Evolutionary conservation across 176 grass and related monocot genomes (phyloP), one percentile per base, ranked within the genome.

Genomic region (Leersia perrieri): DNA sequence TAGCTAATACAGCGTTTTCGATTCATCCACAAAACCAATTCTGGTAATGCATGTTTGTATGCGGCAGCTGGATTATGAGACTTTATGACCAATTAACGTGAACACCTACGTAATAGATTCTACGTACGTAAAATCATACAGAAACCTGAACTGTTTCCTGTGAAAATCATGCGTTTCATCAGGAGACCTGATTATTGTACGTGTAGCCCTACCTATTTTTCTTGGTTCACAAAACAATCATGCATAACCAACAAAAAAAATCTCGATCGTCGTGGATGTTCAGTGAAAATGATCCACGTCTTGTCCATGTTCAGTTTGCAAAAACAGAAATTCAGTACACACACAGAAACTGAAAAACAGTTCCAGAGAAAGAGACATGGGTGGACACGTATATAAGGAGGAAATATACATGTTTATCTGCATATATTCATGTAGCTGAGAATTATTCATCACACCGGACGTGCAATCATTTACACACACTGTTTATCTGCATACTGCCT

Each of bases 1-100:
- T 88, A 79, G 75, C 47, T 88, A 79, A 68, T 74, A 27, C 68
- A 67, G 11, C 67, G n/a, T n/a, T n/a, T n/a, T n/a, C 63, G 33
- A n/a, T 67, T 47, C 44, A 18, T 60, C 11, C 27, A n/a, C 15
- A 83, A 83, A 84, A 69, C 75, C 47, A 75, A 38, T 62, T 79
- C 34, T 51, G 44, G 31, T 84, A 73, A 80, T 84, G 63, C 38
- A 61, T 69, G 69, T 34, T 15, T 35, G 57, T 76, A 87, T 9
- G 8, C 55, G 8, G 41, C 42, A 53, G 74, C 67, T 27, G 73
- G 64, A 87, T 66, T 72, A 40, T 26, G 22, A 70, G 45, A n/a
- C n/a, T n/a, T n/a, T n/a, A n/a, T 31, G 60, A 60, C 58, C 51
- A 65, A 77, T 27, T 2, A 64, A 10, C 11, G 16, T 23, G 2